Conservation (phyloP, 257 asterid genomes). For the Ilex aquifolium region DNA sequence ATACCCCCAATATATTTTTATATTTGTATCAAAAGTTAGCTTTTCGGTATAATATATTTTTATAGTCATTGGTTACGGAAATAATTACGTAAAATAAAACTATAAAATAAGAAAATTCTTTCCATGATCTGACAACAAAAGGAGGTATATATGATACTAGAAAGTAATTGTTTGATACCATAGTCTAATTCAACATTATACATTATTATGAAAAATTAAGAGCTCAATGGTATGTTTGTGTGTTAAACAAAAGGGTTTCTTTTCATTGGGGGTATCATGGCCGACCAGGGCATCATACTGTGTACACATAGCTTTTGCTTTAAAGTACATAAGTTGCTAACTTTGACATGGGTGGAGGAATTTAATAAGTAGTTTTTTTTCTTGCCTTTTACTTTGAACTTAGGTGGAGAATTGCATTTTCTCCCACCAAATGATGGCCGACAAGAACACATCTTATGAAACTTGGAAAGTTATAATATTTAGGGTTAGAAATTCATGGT, state of each 20-base stretch:
- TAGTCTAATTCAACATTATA: too few species aligned
- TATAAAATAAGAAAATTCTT: too few species aligned
- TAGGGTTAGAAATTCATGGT: constrained; percentile 16
- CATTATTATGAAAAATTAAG: too few species aligned
- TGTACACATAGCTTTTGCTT: constrained; percentile 27
- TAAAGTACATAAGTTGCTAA: constrained; percentile 19
- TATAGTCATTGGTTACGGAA: too few species aligned
- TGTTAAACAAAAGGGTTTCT: constrained; percentile 6
- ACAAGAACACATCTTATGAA: constrained; percentile 37
- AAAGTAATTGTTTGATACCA: too few species aligned
- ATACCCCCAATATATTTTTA: too few species aligned
- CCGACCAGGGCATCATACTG: constrained; percentile 53
- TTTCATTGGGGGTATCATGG: constrained; percentile 31
- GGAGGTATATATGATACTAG: too few species aligned
- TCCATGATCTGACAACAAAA: too few species aligned
- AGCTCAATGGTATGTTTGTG: too few species aligned
- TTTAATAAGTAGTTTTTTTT: constrained; percentile 10
- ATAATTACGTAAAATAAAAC: too few species aligned
- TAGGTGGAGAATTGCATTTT: constrained; percentile 31
- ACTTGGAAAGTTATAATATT: constrained; percentile 20
- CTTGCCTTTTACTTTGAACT: constrained; percentile 37
- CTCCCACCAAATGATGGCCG: constrained; percentile 44
- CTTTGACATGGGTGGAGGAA: constrained; percentile 28
- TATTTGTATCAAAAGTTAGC: too few species aligned
- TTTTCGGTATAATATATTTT: too few species aligned